Percentiles rank a stretch among this genome's conserved stretches.
phyloP scores from a whole-genome alignment of 1,284 basidiomycete species.

The Sporisorium iseilematis-ciliati region DNA sequence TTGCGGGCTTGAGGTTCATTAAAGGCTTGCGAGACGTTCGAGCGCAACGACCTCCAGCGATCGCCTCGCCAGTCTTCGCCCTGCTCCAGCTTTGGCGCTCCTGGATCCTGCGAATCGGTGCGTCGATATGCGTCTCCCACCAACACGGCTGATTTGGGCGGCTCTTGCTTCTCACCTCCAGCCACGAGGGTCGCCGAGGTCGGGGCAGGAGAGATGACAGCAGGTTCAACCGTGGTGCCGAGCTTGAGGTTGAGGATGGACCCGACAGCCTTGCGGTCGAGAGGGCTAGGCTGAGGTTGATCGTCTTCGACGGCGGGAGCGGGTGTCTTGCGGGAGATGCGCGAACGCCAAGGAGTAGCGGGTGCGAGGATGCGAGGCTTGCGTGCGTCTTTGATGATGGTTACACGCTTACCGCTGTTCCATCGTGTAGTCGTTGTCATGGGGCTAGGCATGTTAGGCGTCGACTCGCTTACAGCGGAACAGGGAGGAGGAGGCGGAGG shows the following conservation, averaged over 20 bases:
- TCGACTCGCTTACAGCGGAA: neutral
- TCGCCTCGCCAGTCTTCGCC: constrained; percentile 15
- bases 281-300: constrained; percentile 23
- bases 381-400: constrained; percentile 19
- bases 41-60: constrained; percentile 20
- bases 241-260: constrained; percentile 19
- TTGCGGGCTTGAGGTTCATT: neutral
- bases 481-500: constrained; percentile 1
- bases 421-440: neutral
- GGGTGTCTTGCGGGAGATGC: constrained; percentile 26
- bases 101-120: neutral
- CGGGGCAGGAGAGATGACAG: constrained; percentile 19
- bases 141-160: neutral
- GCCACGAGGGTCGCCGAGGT: constrained; percentile 31
- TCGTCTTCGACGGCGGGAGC: constrained; percentile 4
- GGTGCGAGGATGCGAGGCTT: constrained; percentile 18
- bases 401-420: constrained; percentile 12
- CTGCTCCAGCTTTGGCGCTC: constrained; percentile 20
- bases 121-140: constrained; percentile 28
- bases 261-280: constrained; percentile 24
- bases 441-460: neutral
- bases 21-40: neutral
- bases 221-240: constrained; percentile 7
- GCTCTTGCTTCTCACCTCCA: constrained; percentile 12
- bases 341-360: constrained; percentile 39